phyloP scores from a whole-genome alignment of 441 rosid genomes.

The Heliophila coronopifolia region DNA sequence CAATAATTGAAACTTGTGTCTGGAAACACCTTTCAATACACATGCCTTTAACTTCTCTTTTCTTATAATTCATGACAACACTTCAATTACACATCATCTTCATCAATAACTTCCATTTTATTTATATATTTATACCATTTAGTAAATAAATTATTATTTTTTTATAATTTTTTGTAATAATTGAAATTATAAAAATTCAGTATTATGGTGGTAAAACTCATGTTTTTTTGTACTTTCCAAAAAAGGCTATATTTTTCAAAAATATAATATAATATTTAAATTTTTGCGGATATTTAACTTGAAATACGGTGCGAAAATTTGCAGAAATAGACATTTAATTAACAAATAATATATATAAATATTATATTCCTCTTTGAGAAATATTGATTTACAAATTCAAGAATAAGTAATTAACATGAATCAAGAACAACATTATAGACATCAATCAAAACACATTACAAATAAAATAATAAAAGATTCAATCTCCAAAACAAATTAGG shows the following conservation, averaged over 20 bases:
- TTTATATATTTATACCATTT: background rate
- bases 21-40: slow-evolving; percentile 14
- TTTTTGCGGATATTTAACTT: no score
- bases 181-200: no score
- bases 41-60: slow-evolving; percentile 16
- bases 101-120: background rate
- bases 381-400: background rate
- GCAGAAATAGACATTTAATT: no score
- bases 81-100: background rate
- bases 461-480: slow-evolving; percentile 2
- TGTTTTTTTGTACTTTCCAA: no score
- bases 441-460: slow-evolving; percentile 16
- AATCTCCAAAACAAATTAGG: slow-evolving; percentile 3
- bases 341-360: no score
- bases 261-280: no score
- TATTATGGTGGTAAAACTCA: no score
- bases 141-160: no score
- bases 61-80: slow-evolving; percentile 5
- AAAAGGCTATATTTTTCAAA: no score
- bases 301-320: no score
- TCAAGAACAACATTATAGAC: slow-evolving; percentile 2
- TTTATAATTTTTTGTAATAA: no score
- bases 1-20: slow-evolving; percentile 20
- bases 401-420: background rate
- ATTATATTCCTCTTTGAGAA: no score